Evolutionary conservation across 345 rosid species (phyloP).

Genomic region (Crucihimalaya himalaica): DNA sequence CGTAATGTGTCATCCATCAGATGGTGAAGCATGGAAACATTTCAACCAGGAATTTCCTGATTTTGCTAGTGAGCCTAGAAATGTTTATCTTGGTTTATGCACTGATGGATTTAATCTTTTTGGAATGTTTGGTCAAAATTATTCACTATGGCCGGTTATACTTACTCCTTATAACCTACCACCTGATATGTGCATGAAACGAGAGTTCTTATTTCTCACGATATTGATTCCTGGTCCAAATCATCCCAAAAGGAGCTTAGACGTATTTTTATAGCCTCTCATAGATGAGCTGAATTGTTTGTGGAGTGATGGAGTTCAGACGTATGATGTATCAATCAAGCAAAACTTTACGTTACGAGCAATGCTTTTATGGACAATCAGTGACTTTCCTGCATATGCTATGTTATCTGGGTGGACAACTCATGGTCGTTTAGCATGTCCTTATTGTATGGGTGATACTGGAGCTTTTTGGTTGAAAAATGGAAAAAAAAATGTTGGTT

Average conservation of each 20-base stretch:
- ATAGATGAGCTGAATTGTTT: too few species aligned
- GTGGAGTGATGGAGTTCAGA: not conserved
- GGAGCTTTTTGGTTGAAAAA: not conserved
- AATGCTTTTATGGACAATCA: not conserved
- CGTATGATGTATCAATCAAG: not conserved
- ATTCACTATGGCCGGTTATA: not conserved
- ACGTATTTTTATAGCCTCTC: too few species aligned
- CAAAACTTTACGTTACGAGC: not conserved
- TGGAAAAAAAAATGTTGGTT: not conserved
- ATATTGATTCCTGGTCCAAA: too few species aligned
- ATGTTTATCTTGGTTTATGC: too few species aligned
- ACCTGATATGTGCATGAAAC: not conserved
- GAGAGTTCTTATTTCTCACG: not conserved
- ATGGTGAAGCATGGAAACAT: slow-evolving; percentile 17
- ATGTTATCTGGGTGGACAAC: slow-evolving; percentile 17
- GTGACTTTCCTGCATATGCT: not conserved
- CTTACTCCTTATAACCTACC: not conserved
- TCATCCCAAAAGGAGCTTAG: too few species aligned
- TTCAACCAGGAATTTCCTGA: not conserved
- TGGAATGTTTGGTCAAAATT: not conserved
- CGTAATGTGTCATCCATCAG: not conserved
- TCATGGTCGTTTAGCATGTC: slow-evolving; percentile 10
- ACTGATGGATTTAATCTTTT: too few species aligned
- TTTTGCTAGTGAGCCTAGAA: not conserved
- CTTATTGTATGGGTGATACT: slow-evolving; percentile 15